Conservation (phyloP, 805 yeast species). For the Candida pini region DNA sequence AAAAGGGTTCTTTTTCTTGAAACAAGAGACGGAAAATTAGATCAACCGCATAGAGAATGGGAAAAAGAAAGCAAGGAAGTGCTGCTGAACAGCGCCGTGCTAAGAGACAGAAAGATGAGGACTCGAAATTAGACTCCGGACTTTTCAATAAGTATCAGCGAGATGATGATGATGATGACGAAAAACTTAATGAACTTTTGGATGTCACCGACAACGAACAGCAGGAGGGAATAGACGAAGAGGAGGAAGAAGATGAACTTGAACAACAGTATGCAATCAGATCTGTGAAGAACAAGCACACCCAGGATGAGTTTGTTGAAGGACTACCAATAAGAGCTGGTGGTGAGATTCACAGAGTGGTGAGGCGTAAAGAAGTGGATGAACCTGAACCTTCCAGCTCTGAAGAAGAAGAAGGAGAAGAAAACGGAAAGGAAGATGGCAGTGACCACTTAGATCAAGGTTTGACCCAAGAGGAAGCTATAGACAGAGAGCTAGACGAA, state of each 20-base stretch:
- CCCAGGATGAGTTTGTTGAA: conserved; percentile 44
- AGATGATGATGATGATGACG: conserved; percentile 7
- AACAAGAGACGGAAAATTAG: too few relatives aligned
- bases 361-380: conserved; percentile 29
- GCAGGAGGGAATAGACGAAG: conserved; percentile 32
- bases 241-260: conserved; percentile 74
- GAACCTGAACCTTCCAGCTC: conserved; percentile 13
- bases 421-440: conserved; percentile 9
- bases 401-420: conserved; percentile 9
- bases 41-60: too few relatives aligned
- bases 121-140: conserved; percentile 34
- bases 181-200: conserved; percentile 13
- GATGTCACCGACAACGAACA: conserved; percentile 15
- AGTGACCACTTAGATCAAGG: too few relatives aligned
- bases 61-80: conserved; percentile 31
- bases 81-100: conserved; percentile 28
- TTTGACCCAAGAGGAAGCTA: conserved; percentile 8
- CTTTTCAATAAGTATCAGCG: conserved; percentile 22
- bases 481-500: conserved; percentile 26
- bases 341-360: conserved; percentile 69
- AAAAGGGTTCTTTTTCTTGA: background rate
- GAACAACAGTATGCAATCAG: conserved; percentile 48
- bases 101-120: conserved; percentile 39
- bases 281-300: background rate
- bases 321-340: conserved; percentile 76